Evolutionary conservation across 495 filamentous ascomycete genomes (phyloP), one percentile per base, ranked within the genome.

Genomic region (Penicillium coprophilum): DNA sequence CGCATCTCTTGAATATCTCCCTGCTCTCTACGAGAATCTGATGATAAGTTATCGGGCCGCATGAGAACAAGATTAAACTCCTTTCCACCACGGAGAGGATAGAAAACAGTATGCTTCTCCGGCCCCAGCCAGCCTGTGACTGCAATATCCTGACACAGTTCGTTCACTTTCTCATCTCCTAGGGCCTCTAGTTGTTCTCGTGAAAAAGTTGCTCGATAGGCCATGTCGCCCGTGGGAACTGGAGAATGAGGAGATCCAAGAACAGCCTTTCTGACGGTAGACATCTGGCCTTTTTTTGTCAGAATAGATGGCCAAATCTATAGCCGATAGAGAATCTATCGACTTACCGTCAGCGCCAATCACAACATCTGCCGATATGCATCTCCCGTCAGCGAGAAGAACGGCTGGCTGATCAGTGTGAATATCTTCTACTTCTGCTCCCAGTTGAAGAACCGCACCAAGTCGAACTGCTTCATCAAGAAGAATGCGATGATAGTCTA

Each of bases 41-140:
- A 7, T 0, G 81, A 82, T 32, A 88, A 71, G 57, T 87, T 79
- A 56, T 89, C 86, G 1, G 86, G 86, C 9, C 80, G 78, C 15
- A 88, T 9, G 11, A 45, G 40, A 1, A 87, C 85, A 24, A 87
- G 73, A 56, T 87, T 87, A 59, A 80, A 86, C 27, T 80, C 63
- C 1, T 65, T 60, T 19, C 78, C 80, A 6, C 64, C 76, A 46
- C 77, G 69, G 28, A 87, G 70, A 11, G 81, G 72, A 53, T 87
- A 87, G 23, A 77, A 81, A 2, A 85, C 82, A 3, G 79, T 77
- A 56, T 87, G 85, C 6, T 70, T 72, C 10, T 65, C 54, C 2
- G 84, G 83, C 0, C 80, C 82, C 24, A 71, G 58, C 75, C 75
- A 80, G 17, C 50, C 64, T 30, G 62, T 70, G n/a, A 64, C 50